These are phyloP conservation scores for Miamiensis avidus DNA, from an alignment of 169 alveolate genomes.

Conservation along the genomic window DNA sequence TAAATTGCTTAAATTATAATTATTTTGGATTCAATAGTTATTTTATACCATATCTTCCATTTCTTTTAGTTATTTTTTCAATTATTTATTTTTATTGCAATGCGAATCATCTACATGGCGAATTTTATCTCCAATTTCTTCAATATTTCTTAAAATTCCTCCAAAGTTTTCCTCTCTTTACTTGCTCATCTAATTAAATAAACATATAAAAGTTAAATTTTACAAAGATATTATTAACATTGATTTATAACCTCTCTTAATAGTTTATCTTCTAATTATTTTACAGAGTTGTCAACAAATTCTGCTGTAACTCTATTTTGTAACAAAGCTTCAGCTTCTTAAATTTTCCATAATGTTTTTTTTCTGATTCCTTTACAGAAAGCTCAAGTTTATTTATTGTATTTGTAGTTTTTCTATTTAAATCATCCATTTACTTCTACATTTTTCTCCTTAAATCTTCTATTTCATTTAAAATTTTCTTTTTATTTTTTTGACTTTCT, in stretches of 20 bases:
- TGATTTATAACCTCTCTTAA: conserved; percentile 21
- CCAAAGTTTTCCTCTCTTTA: conserved; percentile 13
- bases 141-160: conserved; percentile 32
- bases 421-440: conserved; percentile 18
- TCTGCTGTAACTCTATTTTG: conserved; percentile 41
- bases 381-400: conserved; percentile 4
- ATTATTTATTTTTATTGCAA: conserved; percentile 30
- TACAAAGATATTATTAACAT: neutral
- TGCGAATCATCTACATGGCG: conserved; percentile 33
- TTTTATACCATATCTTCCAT: conserved; percentile 36
- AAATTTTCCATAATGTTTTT: conserved; percentile 49
- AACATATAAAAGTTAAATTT: neutral
- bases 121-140: conserved; percentile 23
- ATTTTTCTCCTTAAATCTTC: conserved; percentile 9
- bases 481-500: conserved; percentile 12
- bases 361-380: conserved; percentile 16
- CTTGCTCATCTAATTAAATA: neutral
- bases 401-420: neutral
- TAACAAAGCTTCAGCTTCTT: conserved; percentile 41
- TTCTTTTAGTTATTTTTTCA: conserved; percentile 32
- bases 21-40: too few relatives aligned
- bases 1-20: too few relatives aligned
- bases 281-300: conserved; percentile 35
- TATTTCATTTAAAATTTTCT: conserved; percentile 13
- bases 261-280: conserved; percentile 36